phyloP scores from a whole-genome alignment of 169 alveolate genomes.

The Babesia microti region DNA sequence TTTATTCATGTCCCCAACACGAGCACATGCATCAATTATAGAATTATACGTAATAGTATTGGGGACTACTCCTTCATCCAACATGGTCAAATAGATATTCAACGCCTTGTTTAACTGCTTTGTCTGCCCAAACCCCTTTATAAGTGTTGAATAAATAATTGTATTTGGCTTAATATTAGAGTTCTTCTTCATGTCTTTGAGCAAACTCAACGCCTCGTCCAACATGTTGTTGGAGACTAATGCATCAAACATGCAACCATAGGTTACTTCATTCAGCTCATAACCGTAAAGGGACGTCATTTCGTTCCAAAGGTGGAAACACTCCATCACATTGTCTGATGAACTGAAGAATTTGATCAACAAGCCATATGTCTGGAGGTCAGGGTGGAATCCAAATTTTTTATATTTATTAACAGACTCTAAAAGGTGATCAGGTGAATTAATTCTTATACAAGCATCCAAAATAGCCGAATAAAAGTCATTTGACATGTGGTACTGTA shows the following conservation, averaged over 20 bases:
- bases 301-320: slow-evolving; percentile 7
- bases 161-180: slow-evolving; percentile 72
- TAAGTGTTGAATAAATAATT: slow-evolving; percentile 79
- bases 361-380: slow-evolving; percentile 44
- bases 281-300: background rate
- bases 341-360: slow-evolving; percentile 35
- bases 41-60: slow-evolving; percentile 89
- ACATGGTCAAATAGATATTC: slow-evolving; percentile 67
- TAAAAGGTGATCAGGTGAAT: slow-evolving; percentile 25
- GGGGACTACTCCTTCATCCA: slow-evolving; percentile 62
- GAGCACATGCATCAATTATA: slow-evolving; percentile 85
- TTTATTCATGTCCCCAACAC: slow-evolving; percentile 72
- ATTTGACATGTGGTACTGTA: too few species aligned
- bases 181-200: slow-evolving; percentile 70
- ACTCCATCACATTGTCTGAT: slow-evolving; percentile 33
- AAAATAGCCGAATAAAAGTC: slow-evolving; percentile 19
- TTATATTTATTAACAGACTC: slow-evolving; percentile 22
- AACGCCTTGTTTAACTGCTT: slow-evolving; percentile 70
- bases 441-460: slow-evolving; percentile 40
- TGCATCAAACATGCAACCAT: slow-evolving; percentile 84
- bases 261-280: slow-evolving; percentile 76
- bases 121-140: slow-evolving; percentile 78
- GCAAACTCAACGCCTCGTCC: slow-evolving; percentile 73
- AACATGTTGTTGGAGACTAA: slow-evolving; percentile 77
- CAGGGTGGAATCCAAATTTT: slow-evolving; percentile 40